Conservation (phyloP, 2,329 filamentous ascomycete genomes). For the Gnomoniopsis smithogilvyi region DNA sequence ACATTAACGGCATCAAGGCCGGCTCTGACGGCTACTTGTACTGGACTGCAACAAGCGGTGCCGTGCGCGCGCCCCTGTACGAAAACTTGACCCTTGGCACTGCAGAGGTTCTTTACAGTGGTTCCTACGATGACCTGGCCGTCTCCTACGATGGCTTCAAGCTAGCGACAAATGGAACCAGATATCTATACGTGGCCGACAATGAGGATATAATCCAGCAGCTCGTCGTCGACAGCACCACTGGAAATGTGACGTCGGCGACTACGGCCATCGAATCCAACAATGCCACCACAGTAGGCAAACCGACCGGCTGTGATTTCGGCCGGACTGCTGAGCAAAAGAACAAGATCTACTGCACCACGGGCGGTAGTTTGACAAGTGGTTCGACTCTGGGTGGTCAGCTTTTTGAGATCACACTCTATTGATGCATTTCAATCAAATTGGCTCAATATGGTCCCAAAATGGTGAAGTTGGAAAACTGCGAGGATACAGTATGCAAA, state of each 20-base stretch:
- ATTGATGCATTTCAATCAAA: constrained; percentile 42
- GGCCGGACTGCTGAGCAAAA: not conserved
- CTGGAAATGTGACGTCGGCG: not conserved
- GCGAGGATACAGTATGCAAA: no score
- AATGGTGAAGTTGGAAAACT: no score
- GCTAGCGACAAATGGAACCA: not conserved
- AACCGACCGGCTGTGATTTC: not conserved
- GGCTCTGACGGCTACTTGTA: not conserved
- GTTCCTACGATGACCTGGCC: constrained; percentile 2
- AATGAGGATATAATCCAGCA: not conserved
- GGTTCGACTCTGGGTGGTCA: not conserved
- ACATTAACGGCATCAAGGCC: constrained; percentile 4
- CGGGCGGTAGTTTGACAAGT: not conserved
- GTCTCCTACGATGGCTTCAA: not conserved
- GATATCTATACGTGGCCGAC: not conserved
- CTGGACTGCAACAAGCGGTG: not conserved
- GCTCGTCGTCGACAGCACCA: not conserved
- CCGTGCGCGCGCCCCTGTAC: not conserved
- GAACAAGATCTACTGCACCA: constrained; percentile 4
- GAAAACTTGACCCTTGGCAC: not conserved
- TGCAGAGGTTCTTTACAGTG: not conserved
- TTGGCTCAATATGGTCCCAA: no score
- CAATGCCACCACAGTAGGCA: not conserved
- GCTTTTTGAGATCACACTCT: constrained; percentile 5
- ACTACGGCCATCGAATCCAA: not conserved